phyloP scores from a whole-genome alignment of 2,329 filamentous ascomycete genomes.

The Pseudogymnoascus sp. region DNA sequence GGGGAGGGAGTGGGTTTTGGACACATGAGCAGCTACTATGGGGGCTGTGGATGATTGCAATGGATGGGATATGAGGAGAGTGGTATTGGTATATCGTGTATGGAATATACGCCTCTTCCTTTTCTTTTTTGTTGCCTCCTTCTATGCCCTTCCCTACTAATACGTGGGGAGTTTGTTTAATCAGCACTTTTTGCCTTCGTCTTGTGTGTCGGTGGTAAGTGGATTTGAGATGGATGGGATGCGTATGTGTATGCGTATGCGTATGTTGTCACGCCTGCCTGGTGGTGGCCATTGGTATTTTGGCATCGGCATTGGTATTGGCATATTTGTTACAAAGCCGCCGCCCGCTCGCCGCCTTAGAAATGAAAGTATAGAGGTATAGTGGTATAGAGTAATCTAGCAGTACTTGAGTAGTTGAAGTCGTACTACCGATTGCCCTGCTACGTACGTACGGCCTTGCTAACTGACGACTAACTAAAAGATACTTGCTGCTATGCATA shows the following conservation, averaged over 20 bases:
- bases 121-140: not conserved
- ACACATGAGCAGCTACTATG: not conserved
- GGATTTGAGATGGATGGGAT: not conserved
- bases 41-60: too few species aligned
- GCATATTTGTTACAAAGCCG: not conserved
- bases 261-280: slow-evolving; percentile 5
- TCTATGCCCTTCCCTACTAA: not conserved
- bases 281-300: not conserved
- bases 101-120: not conserved
- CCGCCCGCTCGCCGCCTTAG: not conserved
- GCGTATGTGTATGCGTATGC: not conserved
- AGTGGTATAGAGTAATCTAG: too few species aligned
- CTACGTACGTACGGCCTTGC: not conserved
- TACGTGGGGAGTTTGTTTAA: not conserved
- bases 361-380: too few species aligned
- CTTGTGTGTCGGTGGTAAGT: not conserved
- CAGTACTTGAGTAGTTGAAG: too few species aligned
- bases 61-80: not conserved
- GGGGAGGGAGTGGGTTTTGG: not conserved
- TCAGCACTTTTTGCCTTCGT: not conserved
- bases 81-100: not conserved
- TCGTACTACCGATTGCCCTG: not conserved
- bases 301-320: too few species aligned
- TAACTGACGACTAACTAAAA: not conserved
- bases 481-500: not conserved